These are phyloP conservation scores for Melanomma pulvis-pyrius DNA, from an alignment of 495 filamentous ascomycete species.

Conservation along the genomic window DNA sequence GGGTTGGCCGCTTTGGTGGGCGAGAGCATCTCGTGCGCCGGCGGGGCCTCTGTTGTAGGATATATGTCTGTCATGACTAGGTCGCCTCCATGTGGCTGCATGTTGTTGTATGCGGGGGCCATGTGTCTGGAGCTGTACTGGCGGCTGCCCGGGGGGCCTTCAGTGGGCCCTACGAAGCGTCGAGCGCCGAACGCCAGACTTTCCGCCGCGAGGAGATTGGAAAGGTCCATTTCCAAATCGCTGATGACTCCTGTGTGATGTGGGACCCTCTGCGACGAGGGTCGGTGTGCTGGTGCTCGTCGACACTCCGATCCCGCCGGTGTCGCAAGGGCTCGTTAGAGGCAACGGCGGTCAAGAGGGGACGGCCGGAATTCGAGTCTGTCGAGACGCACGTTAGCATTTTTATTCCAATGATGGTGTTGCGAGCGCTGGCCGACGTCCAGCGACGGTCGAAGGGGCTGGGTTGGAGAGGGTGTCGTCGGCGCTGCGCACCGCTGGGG, in stretches of 20 bases:
- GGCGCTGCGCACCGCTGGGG: slow-evolving; percentile 19
- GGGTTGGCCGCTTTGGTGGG: slow-evolving; percentile 31
- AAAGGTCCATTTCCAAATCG: slow-evolving; percentile 48
- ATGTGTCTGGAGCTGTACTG: slow-evolving; percentile 45
- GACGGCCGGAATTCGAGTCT: slow-evolving; percentile 8
- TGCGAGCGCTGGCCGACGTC: slow-evolving; percentile 8
- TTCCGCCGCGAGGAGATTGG: slow-evolving; percentile 48
- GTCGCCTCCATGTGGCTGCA: slow-evolving; percentile 13
- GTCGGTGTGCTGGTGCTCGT: slow-evolving; percentile 5
- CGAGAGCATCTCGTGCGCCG: slow-evolving; percentile 19
- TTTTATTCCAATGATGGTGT: slow-evolving; percentile 7
- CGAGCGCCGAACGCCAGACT: slow-evolving; percentile 32
- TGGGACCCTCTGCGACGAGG: slow-evolving; percentile 17
- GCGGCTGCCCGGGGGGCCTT: slow-evolving; percentile 37
- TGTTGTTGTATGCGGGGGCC: slow-evolving; percentile 18
- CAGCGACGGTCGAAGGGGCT: slow-evolving; percentile 13
- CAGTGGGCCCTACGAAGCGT: slow-evolving; percentile 8
- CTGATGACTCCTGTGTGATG: neutral
- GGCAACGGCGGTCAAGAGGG: slow-evolving; percentile 18
- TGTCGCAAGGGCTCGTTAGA: slow-evolving; percentile 37
- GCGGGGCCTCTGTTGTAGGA: slow-evolving; percentile 23
- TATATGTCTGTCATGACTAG: slow-evolving; percentile 20
- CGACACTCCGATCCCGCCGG: slow-evolving; percentile 36
- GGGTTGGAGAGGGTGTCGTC: slow-evolving; percentile 1
- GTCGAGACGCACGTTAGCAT: slow-evolving; percentile 12